Evolutionary conservation across 2,329 filamentous ascomycete genomes (phyloP).

Genomic region (Fusarium foetens): DNA sequence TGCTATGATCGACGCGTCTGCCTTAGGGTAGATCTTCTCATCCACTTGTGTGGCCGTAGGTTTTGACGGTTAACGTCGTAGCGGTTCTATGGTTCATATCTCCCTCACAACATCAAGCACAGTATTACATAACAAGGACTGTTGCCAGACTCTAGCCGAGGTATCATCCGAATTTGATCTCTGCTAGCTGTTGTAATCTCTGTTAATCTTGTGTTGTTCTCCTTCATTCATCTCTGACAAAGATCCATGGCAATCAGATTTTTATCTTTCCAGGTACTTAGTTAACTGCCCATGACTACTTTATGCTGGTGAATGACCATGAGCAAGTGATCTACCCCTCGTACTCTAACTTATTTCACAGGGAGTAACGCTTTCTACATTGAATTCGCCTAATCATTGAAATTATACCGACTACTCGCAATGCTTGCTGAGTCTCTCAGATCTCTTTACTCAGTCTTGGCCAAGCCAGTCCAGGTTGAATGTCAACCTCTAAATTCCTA

Average conservation of each 20-base stretch:
- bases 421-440: not conserved
- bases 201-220: not conserved
- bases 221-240: not conserved
- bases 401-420: too few species aligned
- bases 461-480: not conserved
- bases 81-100: not conserved
- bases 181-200: accelerated
- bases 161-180: not conserved
- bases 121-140: not conserved
- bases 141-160: not conserved
- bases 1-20: not conserved
- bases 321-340: not conserved
- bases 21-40: not conserved
- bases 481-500: not conserved
- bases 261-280: not conserved
- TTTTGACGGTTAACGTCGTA: not conserved
- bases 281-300: not conserved
- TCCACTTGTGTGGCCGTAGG: not conserved
- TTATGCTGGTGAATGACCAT: not conserved
- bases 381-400: too few species aligned
- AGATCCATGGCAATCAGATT: not conserved
- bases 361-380: too few species aligned
- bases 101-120: too few species aligned
- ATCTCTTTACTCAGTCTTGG: not conserved
- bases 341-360: too few species aligned